Conservation (phyloP, 2,329 filamentous ascomycete genomes). For the Teratosphaeria destructans region DNA sequence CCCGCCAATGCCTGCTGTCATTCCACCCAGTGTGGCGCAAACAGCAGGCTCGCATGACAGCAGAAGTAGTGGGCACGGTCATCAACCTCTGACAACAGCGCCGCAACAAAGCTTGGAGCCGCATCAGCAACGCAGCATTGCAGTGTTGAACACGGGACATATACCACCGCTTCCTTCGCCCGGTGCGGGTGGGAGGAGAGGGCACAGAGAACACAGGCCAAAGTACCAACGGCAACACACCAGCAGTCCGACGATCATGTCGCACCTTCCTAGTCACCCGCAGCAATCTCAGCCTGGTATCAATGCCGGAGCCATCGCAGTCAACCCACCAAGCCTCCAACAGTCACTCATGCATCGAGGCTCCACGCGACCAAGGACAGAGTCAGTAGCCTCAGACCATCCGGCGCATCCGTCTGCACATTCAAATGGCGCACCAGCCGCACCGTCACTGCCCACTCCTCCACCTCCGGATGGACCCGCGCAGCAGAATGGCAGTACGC, state of each 20-base stretch:
- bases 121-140: conserved; percentile 56
- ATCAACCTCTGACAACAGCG: not conserved
- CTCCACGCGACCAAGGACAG: not conserved
- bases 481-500: conserved; percentile 16
- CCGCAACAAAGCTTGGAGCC: conserved; percentile 25
- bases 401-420: conserved; percentile 42
- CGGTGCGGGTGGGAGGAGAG: conserved; percentile 47
- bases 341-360: conserved; percentile 23
- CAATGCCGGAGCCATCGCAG: conserved; percentile 1
- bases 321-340: not conserved
- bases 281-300: not conserved
- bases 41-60: conserved; percentile 28
- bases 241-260: conserved; percentile 63
- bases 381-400: conserved; percentile 27
- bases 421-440: conserved; percentile 1
- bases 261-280: conserved; percentile 29
- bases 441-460: conserved; percentile 32
- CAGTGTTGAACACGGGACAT: conserved; percentile 70
- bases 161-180: conserved; percentile 74
- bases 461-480: conserved; percentile 30
- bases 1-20: conserved; percentile 52
- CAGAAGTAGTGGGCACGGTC: conserved; percentile 11
- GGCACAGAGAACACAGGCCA: conserved; percentile 32
- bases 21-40: conserved; percentile 29
- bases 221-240: conserved; percentile 63